Evolutionary conservation across 805 yeast species (phyloP).

Genomic region (Lachancea fermentati): DNA sequence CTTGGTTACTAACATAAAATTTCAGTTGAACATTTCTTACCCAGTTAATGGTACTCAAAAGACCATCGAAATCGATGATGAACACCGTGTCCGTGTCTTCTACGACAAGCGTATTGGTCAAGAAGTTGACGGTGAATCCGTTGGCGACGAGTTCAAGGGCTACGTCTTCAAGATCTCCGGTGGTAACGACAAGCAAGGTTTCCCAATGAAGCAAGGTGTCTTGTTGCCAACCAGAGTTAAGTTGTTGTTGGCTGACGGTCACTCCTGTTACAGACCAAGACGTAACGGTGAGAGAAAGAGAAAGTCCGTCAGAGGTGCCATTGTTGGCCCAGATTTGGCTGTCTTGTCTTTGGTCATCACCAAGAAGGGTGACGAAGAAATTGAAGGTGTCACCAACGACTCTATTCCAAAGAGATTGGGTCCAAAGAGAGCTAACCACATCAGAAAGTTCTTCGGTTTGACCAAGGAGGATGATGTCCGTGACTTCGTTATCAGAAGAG

Average conservation of each 20-base stretch:
- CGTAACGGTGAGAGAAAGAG: constrained; percentile 99
- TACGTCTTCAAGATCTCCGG: constrained; percentile 98
- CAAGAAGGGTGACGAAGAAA: constrained; percentile 96
- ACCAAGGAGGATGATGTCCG: constrained; percentile 45
- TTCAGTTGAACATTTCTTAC: constrained; percentile 98
- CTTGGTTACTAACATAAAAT: too few species aligned
- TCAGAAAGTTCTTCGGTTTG: constrained; percentile 98
- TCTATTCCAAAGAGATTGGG: constrained; percentile 98
- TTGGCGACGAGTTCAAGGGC: constrained; percentile 99
- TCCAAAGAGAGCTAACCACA: constrained; percentile 99
- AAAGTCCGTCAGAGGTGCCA: constrained; percentile 99
- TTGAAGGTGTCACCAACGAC: constrained; percentile 91
- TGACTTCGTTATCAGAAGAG: constrained; percentile 95
- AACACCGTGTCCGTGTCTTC: constrained; percentile 96
- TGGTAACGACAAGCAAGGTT: constrained; percentile 99
- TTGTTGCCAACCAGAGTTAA: constrained; percentile 99
- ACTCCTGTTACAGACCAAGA: constrained; percentile 99
- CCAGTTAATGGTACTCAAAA: constrained; percentile 99
- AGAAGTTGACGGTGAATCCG: constrained; percentile 98
- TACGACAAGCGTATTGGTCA: constrained; percentile 99
- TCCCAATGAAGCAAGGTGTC: constrained; percentile 99
- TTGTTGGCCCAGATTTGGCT: constrained; percentile 94
- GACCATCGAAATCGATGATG: constrained; percentile 96
- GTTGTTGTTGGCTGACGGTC: constrained; percentile 87
- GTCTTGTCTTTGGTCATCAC: constrained; percentile 88